A percentile compares a stretch with the other conserved stretches of the same genome.
Evolutionary conservation across 1,284 basidiomycete species (phyloP).

Genomic region (Pisolithus thermaeus): DNA sequence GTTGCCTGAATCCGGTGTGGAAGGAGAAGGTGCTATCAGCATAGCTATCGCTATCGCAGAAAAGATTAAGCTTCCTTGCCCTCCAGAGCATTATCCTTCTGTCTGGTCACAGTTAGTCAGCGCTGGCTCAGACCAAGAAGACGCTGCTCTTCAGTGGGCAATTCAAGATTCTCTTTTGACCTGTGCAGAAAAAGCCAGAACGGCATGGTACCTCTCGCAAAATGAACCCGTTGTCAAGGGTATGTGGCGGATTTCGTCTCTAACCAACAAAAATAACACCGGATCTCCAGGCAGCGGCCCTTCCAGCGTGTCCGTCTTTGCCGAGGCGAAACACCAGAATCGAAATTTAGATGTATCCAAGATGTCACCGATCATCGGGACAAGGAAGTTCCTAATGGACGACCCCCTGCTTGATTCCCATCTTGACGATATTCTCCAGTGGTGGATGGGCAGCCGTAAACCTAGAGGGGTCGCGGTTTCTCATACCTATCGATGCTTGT

Average conservation of each 20-base stretch:
- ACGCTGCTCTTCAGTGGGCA: constrained; percentile 12
- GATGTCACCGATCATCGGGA: constrained; percentile 56
- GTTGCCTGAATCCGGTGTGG: constrained; percentile 30
- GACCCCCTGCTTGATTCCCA: constrained; percentile 50
- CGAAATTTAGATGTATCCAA: constrained; percentile 8
- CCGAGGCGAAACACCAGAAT: background rate
- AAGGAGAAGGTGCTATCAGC: constrained; percentile 24
- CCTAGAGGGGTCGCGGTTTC: constrained; percentile 63
- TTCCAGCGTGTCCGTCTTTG: background rate
- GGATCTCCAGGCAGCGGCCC: background rate
- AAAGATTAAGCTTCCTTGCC: constrained; percentile 5
- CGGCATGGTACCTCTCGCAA: background rate
- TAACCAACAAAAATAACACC: background rate
- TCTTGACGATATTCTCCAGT: constrained; percentile 53
- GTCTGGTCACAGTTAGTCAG: constrained; percentile 11
- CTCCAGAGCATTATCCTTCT: constrained; percentile 1
- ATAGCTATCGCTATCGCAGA: constrained; percentile 8
- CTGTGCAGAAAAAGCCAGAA: constrained; percentile 7
- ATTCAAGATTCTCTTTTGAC: constrained; percentile 20
- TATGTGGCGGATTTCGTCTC: constrained; percentile 1
- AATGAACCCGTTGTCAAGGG: constrained; percentile 3
- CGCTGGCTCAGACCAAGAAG: constrained; percentile 3
- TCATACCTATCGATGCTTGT: constrained; percentile 65
- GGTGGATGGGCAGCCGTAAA: constrained; percentile 69
- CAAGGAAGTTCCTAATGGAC: constrained; percentile 56